These are phyloP conservation scores for Letharia columbiana DNA, from an alignment of 495 filamentous ascomycete genomes.

Conservation along the genomic window DNA sequence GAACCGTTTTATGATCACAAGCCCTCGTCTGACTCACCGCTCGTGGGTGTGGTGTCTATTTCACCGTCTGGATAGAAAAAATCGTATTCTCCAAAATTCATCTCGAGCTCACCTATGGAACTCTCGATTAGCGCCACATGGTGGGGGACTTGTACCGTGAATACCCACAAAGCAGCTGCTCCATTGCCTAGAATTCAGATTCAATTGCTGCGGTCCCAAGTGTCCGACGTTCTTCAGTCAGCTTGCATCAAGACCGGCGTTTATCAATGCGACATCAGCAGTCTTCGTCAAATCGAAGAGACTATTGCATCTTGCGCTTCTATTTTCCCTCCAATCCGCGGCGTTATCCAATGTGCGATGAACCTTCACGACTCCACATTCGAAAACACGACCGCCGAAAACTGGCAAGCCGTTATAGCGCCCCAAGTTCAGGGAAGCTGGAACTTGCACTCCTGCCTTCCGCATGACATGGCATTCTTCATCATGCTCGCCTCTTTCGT, in stretches of 20 bases:
- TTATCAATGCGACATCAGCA: constrained; percentile 35
- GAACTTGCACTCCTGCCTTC: constrained; percentile 33
- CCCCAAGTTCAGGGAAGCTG: constrained; percentile 46
- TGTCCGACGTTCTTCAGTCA: not conserved
- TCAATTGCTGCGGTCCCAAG: not conserved
- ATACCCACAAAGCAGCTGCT: not conserved
- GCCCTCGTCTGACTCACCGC: not conserved
- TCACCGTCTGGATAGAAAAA: not conserved
- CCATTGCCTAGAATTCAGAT: not conserved
- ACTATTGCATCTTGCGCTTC: constrained; percentile 21
- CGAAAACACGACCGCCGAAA: constrained; percentile 45
- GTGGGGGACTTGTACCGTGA: not conserved
- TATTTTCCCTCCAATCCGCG: constrained; percentile 42
- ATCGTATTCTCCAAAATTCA: not conserved
- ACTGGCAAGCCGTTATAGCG: constrained; percentile 41
- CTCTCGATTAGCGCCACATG: not conserved
- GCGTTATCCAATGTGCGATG: constrained; percentile 44
- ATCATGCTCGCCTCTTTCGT: constrained; percentile 29
- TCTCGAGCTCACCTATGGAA: not conserved
- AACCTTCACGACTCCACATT: constrained; percentile 44
- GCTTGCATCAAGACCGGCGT: constrained; percentile 22
- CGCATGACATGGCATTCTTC: constrained; percentile 37
- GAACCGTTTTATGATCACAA: not conserved
- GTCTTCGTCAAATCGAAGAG: constrained; percentile 14
- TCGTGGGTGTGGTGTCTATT: not conserved